Conservation (phyloP, 345 rosid genomes). For the Pelargonium nanum region DNA sequence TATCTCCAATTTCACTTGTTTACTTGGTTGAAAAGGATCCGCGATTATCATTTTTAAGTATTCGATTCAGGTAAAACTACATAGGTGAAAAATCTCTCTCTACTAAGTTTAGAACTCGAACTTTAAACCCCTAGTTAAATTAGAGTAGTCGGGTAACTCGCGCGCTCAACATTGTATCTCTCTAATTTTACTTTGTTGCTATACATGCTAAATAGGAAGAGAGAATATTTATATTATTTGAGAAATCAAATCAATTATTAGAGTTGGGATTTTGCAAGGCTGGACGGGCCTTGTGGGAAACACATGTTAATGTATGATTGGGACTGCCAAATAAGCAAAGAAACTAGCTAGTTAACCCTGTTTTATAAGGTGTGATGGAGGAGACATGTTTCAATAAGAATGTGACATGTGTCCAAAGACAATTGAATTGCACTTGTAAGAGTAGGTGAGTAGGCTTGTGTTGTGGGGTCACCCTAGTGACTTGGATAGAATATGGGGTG, state of each 20-base stretch:
- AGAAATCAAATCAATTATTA: constrained; percentile 21
- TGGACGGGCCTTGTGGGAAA: constrained; percentile 18
- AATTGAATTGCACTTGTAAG: background rate
- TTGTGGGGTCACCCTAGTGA: background rate
- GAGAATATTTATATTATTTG: too few relatives aligned
- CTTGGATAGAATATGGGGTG: constrained; percentile 6
- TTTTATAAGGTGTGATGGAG: background rate
- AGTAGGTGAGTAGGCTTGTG: background rate
- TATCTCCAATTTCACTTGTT: too few relatives aligned
- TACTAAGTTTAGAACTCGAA: too few relatives aligned
- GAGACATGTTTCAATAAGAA: background rate
- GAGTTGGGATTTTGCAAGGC: constrained; percentile 16
- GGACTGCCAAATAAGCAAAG: constrained; percentile 28
- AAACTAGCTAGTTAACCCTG: constrained; percentile 12
- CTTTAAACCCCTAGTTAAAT: too few relatives aligned
- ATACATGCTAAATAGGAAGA: too few relatives aligned
- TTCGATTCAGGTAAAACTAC: too few relatives aligned
- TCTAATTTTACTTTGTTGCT: too few relatives aligned
- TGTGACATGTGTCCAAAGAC: background rate
- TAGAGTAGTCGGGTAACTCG: too few relatives aligned
- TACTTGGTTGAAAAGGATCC: too few relatives aligned
- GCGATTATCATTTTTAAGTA: too few relatives aligned
- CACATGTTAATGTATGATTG: constrained; percentile 42
- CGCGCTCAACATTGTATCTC: too few relatives aligned
- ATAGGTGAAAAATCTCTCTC: too few relatives aligned